These are phyloP conservation scores for Vigna unguiculata DNA, from an alignment of 306 rosid species.

Conservation along the genomic window DNA sequence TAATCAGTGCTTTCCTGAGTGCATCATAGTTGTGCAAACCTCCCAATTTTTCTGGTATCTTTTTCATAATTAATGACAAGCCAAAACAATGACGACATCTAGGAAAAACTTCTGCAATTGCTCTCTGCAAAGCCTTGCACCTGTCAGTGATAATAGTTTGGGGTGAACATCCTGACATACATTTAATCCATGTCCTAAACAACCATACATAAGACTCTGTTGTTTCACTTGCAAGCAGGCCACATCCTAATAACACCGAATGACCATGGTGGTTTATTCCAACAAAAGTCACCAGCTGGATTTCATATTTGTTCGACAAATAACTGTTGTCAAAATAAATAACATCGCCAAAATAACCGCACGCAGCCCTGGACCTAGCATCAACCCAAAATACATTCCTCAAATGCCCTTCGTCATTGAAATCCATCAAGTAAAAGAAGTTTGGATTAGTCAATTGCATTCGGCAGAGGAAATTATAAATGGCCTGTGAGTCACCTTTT, in stretches of 20 bases:
- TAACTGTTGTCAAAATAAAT: conserved; percentile 76
- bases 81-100: conserved; percentile 82
- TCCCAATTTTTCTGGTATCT: conserved; percentile 88
- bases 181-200: conserved; percentile 82
- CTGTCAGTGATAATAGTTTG: conserved; percentile 85
- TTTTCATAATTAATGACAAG: conserved; percentile 83
- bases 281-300: conserved; percentile 88
- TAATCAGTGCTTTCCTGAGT: conserved; percentile 69
- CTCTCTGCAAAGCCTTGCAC: conserved; percentile 75
- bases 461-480: conserved; percentile 88
- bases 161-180: conserved; percentile 69
- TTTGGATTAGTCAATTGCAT: conserved; percentile 91
- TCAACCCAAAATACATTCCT: conserved; percentile 90
- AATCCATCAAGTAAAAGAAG: conserved; percentile 94
- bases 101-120: conserved; percentile 74
- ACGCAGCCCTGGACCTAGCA: conserved; percentile 82
- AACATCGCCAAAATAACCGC: conserved; percentile 82
- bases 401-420: conserved; percentile 80
- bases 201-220: conserved; percentile 80
- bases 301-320: conserved; percentile 81
- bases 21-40: conserved; percentile 85
- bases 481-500: conserved; percentile 89
- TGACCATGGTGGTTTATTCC: conserved; percentile 94
- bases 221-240: conserved; percentile 85
- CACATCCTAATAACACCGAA: conserved; percentile 83